These are phyloP conservation scores for Komagataea norvegica DNA, from an alignment of 1,139 yeast species.

Conservation along the genomic window DNA sequence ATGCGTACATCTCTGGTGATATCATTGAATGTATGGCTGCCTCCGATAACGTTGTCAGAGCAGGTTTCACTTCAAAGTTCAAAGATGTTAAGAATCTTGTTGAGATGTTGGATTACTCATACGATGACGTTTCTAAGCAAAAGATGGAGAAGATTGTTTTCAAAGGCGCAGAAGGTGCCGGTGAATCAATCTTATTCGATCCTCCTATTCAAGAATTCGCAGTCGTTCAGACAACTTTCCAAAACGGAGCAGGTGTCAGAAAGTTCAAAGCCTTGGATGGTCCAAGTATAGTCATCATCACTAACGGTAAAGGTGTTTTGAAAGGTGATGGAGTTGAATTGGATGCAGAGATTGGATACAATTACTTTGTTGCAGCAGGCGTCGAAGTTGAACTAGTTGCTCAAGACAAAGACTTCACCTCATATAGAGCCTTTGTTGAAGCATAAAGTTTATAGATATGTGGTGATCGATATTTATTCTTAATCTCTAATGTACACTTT, in stretches of 20 bases:
- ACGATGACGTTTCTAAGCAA: conserved; percentile 87
- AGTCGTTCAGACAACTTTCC: conserved; percentile 70
- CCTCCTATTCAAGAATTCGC: conserved; percentile 98
- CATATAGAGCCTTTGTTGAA: conserved; percentile 86
- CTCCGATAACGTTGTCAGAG: conserved; percentile 94
- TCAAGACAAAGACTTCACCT: conserved; percentile 52
- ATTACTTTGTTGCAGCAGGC: conserved; percentile 80
- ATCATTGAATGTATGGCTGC: conserved; percentile 99
- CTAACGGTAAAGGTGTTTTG: conserved; percentile 71
- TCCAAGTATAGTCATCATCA: conserved; percentile 82
- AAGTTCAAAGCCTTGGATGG: conserved; percentile 63
- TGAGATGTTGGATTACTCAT: conserved; percentile 83
- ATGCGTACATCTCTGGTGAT: conserved; percentile 94
- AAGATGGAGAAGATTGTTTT: conserved; percentile 73
- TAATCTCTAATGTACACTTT: conserved; percentile 3
- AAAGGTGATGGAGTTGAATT: conserved; percentile 41
- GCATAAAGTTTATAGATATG: conserved; percentile 26
- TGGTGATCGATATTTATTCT: too few relatives aligned
- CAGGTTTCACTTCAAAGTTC: conserved; percentile 97
- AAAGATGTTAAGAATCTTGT: conserved; percentile 91
- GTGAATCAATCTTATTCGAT: conserved; percentile 65
- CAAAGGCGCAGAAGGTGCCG: conserved; percentile 63
- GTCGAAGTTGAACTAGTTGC: conserved; percentile 58
- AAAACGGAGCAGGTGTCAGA: conserved; percentile 41
- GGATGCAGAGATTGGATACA: conserved; percentile 61